These are phyloP conservation scores for Lachnellula cervina DNA, from an alignment of 2,329 filamentous ascomycete species.

Conservation along the genomic window DNA sequence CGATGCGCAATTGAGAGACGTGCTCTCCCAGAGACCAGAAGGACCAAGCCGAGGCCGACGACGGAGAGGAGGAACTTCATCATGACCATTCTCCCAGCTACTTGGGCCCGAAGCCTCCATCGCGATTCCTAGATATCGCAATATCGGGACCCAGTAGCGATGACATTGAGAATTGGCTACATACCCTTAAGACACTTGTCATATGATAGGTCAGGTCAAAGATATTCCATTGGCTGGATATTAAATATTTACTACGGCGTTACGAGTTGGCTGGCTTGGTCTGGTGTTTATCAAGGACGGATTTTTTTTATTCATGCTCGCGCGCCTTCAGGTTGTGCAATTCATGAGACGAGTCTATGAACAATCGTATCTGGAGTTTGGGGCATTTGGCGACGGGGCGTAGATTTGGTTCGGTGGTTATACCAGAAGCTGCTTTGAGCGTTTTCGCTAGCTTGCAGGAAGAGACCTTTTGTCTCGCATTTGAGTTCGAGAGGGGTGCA, in stretches of 20 bases:
- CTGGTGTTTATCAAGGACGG: not conserved
- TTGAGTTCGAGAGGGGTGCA: not conserved
- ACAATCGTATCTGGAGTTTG: conserved; percentile 13
- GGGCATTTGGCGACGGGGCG: conserved; percentile 4
- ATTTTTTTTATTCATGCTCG: not conserved
- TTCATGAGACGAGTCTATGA: not conserved
- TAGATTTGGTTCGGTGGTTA: conserved; percentile 4
- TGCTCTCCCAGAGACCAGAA: conserved; percentile 79
- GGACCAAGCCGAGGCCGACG: conserved; percentile 66
- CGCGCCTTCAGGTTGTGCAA: not conserved
- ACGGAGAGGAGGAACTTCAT: conserved; percentile 16
- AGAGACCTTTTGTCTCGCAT: not conserved
- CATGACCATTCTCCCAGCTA: conserved; percentile 13
- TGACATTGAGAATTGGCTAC: not conserved
- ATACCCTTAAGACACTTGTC: not conserved
- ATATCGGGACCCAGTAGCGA: not conserved
- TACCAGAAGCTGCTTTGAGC: conserved; percentile 13
- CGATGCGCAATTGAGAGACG: conserved; percentile 73
- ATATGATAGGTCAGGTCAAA: not conserved
- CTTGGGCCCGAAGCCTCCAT: not conserved
- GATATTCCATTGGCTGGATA: not conserved
- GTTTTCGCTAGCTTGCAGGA: conserved; percentile 2
- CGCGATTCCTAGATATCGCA: not conserved
- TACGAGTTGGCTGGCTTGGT: not conserved
- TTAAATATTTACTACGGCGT: not conserved